Percentiles rank a stretch among this genome's conserved stretches.
Conservation (phyloP, 352 stramenopile species). For the Globisporangium apiculatum region DNA sequence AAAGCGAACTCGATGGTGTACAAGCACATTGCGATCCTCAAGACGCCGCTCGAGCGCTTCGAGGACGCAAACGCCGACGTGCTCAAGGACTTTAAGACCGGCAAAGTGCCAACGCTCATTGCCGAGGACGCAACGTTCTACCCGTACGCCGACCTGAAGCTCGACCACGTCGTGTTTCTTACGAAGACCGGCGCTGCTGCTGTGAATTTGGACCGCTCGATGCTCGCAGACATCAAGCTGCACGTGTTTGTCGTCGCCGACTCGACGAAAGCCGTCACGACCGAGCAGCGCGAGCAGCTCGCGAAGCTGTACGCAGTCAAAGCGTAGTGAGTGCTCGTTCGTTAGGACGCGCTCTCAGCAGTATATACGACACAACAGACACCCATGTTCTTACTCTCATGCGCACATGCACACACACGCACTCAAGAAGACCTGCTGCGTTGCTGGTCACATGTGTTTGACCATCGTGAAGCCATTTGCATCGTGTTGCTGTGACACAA, state of each 20-base stretch:
- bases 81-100: conserved; percentile 49
- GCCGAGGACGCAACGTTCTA: conserved; percentile 62
- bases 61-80: conserved; percentile 54
- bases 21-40: conserved; percentile 55
- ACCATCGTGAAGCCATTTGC: too few relatives aligned
- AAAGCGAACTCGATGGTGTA: conserved; percentile 51
- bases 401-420: too few relatives aligned
- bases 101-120: conserved; percentile 53
- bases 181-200: conserved; percentile 34
- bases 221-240: conserved; percentile 33
- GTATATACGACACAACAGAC: background rate
- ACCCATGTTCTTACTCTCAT: too few relatives aligned
- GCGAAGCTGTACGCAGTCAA: conserved; percentile 21
- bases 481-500: too few relatives aligned
- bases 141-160: conserved; percentile 41
- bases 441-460: too few relatives aligned
- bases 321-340: background rate
- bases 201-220: conserved; percentile 36
- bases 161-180: conserved; percentile 58
- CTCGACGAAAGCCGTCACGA: conserved; percentile 18
- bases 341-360: too few relatives aligned
- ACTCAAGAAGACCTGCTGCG: too few relatives aligned
- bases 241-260: conserved; percentile 53
- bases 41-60: conserved; percentile 65
- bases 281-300: conserved; percentile 29